Base-by-base conservation (phyloP, 2,329 filamentous ascomycete genomes). In the Emericellopsis atlantica region DNA sequence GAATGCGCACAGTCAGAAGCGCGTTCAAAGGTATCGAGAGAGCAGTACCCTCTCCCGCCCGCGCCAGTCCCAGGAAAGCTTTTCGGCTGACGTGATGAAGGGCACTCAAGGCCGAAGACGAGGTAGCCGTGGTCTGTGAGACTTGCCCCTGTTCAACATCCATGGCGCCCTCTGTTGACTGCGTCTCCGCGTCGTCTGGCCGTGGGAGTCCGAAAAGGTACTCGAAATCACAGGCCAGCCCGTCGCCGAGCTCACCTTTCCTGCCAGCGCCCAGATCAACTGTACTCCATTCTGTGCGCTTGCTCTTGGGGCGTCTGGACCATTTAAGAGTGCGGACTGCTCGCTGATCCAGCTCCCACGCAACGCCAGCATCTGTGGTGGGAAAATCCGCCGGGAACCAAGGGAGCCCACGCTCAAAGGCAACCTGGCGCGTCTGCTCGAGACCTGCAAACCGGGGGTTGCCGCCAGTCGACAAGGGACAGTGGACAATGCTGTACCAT, bases 361-460 rank as follows among this genome's bases (percentile, higher is more conserved):
- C 65, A 55, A 76, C 79, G 1, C 92, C 92, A 2, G 88, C 83
- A 43, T 74, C 70, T 0, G 88, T 94, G 5, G 81, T 85, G 0
- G 85, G 79, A 46, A 76, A 85, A 57, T 98, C 92, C 4, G 76
- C 82, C 0, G 92, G 92, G 53, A 95, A 98, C 76, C 84, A 93
- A 2, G 87, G 78, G 32, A 72, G 63, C 1, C 77, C 77, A 16
- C 79, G 74, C 61, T 96, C 89, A 54, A 95, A 94, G 1, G 79
- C 67, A 18, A 94, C 70, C 55, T 96, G 90, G 31, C 79, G 75
- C 39, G 78, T 70, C 59, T 98, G 84, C 36, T 85, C 71, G 26
- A 95, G 53, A 0, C 92, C 90, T 2, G 85, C 90, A 49, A 94
- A 87, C 21, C 81, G 72, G 2, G 86, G 83, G 44, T 87, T 93